Conservation (phyloP, 169 alveolate species). For the Plasmodium sp. region DNA sequence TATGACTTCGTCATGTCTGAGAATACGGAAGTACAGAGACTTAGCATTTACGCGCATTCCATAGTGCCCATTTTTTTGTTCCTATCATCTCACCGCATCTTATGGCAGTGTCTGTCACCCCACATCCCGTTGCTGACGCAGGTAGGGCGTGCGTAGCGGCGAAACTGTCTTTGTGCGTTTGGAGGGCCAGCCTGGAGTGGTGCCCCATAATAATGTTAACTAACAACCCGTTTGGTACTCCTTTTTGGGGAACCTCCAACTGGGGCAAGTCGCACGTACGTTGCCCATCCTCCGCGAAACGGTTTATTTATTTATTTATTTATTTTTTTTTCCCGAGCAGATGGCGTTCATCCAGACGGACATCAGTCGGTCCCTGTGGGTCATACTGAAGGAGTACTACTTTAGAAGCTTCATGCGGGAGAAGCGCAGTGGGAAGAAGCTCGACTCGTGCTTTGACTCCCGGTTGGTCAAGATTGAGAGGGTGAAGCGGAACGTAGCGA, state of each 20-base stretch:
- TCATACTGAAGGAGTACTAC: constrained; percentile 60
- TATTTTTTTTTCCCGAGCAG: constrained; percentile 22
- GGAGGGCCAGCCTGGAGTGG: background rate
- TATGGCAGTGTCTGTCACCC: constrained; percentile 66
- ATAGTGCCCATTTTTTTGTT: constrained; percentile 55
- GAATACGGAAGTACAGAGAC: constrained; percentile 27
- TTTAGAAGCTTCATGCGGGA: constrained; percentile 46
- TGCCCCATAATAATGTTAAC: background rate
- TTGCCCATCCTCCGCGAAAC: background rate
- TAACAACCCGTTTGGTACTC: background rate
- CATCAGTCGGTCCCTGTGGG: constrained; percentile 59
- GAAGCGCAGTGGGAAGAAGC: background rate
- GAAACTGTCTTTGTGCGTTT: background rate
- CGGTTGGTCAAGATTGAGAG: constrained; percentile 40
- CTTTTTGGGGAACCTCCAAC: background rate
- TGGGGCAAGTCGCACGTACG: background rate
- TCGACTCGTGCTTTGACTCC: constrained; percentile 3
- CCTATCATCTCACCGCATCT: constrained; percentile 54
- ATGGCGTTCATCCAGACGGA: constrained; percentile 71
- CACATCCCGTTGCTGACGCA: constrained; percentile 58
- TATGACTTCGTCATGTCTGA: constrained; percentile 20
- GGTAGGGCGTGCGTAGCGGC: background rate
- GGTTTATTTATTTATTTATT: background rate
- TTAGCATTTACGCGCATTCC: constrained; percentile 56
- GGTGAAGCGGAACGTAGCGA: constrained; percentile 9